Evolutionary conservation across 495 filamentous ascomycete species (phyloP).

Genomic region (Tirmania nivea): DNA sequence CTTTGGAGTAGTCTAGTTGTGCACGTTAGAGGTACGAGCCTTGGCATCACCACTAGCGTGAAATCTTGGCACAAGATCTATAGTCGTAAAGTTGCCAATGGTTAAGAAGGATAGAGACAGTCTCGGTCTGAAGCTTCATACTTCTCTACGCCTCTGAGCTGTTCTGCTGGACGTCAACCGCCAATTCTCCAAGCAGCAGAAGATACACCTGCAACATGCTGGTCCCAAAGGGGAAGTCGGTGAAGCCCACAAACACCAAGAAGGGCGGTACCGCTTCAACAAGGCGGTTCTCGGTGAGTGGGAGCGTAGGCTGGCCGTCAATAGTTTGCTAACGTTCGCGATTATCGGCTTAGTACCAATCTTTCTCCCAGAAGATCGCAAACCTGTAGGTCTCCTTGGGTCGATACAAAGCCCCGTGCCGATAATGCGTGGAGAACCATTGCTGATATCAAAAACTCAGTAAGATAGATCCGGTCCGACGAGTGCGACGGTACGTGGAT

Average conservation of each 20-base stretch:
- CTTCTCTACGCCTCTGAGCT: too few relatives aligned
- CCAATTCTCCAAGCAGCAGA: too few relatives aligned
- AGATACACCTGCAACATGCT: too few relatives aligned
- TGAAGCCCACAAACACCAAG: conserved; percentile 19
- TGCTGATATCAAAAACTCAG: background rate
- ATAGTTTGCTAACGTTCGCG: background rate
- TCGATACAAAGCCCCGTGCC: background rate
- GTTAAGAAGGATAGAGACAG: too few relatives aligned
- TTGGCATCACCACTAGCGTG: too few relatives aligned
- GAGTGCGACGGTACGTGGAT: conserved; percentile 60
- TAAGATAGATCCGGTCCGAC: conserved; percentile 70
- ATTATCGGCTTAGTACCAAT: conserved; percentile 42
- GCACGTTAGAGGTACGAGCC: too few relatives aligned
- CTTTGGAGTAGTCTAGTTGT: too few relatives aligned
- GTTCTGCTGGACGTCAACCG: too few relatives aligned
- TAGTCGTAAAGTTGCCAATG: too few relatives aligned
- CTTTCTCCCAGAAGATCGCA: conserved; percentile 77
- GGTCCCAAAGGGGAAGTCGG: too few relatives aligned
- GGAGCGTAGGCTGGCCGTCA: background rate
- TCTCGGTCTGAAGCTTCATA: too few relatives aligned
- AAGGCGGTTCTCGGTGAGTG: conserved; percentile 36
- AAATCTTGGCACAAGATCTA: too few relatives aligned
- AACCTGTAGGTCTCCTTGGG: conserved; percentile 33
- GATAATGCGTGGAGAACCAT: background rate
- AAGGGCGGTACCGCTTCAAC: conserved; percentile 43